Evolutionary conservation across 768 basidiomycete species (phyloP), one percentile per base, ranked within the genome.

Genomic region (Boletus pseudopeckii): DNA sequence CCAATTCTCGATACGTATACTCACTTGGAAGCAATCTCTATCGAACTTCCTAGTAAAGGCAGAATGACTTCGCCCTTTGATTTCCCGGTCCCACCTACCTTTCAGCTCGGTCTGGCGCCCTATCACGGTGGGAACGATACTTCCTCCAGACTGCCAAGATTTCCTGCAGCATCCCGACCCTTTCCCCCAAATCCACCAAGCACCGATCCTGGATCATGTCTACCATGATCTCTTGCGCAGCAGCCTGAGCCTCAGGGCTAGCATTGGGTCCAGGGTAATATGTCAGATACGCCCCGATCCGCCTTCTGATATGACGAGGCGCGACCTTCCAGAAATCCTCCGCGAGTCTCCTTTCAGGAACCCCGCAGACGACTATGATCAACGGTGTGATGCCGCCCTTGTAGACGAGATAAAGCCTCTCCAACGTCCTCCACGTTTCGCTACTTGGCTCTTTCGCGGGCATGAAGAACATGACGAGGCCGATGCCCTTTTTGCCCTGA

Each of bases 401-500:
- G 43, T 57, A 60, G 34, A 33, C 6, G 10, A 40, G 46, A 34
- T 54, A 51, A 50, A 69, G 59, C 17, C 22, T 51, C 41, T 57
- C 53, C 39, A 66, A 17, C 3, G 45, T 49, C 26, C 28, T 52
- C 63, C 58, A 55, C n/a, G 39, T 43, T 41, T 66, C 49, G 13
- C 38, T 26, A n/a, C 39, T 42, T 10, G 51, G 26, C 17, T 48
- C 22, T 17, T 48, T 52, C 7, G 53, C 53, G 2, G 34, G 28
- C 42, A 65, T 34, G 50, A 55, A 56, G 40, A 54, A 61, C 52
- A 64, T 43, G 22, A 62, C 33, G 46, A 63, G 64, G 32, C 54
- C 18, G 42, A 45, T 44, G 11, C 49, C 46, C 52, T 34, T 62
- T 38, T 39, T 50, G 1, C 37, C 11, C 30, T 32, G 50, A 22